A percentile compares a stretch with the other conserved stretches of the same genome.
These are phyloP conservation scores for Apiospora hydei DNA, from an alignment of 2,329 filamentous ascomycete species.

Conservation along the genomic window DNA sequence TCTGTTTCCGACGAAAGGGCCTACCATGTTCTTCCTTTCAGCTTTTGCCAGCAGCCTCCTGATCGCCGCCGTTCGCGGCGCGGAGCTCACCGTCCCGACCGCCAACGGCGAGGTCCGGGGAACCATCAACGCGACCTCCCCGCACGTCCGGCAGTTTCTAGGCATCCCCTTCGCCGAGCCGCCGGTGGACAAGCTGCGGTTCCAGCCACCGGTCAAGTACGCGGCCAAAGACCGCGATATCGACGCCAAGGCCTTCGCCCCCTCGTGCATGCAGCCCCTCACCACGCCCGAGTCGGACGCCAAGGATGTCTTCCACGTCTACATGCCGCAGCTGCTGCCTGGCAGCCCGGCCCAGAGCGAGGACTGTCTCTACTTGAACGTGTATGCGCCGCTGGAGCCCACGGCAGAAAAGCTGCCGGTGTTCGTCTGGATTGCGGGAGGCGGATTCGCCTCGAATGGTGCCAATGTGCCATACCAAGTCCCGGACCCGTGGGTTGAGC, in stretches of 20 bases:
- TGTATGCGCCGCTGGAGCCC: constrained; percentile 40
- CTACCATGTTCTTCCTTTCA: background rate
- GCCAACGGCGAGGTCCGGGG: constrained; percentile 35
- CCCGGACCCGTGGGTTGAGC: constrained; percentile 34
- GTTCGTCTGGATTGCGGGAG: constrained; percentile 37
- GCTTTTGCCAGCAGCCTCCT: background rate
- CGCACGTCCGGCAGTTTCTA: constrained; percentile 39
- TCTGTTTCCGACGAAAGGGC: background rate
- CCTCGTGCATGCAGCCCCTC: constrained; percentile 43
- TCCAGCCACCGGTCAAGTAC: constrained; percentile 43
- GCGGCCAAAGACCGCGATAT: constrained; percentile 33
- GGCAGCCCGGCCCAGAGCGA: constrained; percentile 33
- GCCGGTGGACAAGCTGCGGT: constrained; percentile 59
- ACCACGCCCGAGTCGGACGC: constrained; percentile 31
- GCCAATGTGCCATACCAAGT: constrained; percentile 29
- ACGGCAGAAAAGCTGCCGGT: constrained; percentile 35
- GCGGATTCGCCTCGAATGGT: constrained; percentile 37
- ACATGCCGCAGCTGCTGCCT: constrained; percentile 24
- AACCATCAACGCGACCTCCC: constrained; percentile 32
- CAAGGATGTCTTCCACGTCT: constrained; percentile 34
- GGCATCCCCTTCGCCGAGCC: constrained; percentile 64
- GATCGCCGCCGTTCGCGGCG: constrained; percentile 12
- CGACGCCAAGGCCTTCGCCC: constrained; percentile 36
- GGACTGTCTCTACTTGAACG: constrained; percentile 45
- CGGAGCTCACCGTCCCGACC: constrained; percentile 34